Evolutionary conservation across 2,329 filamentous ascomycete species (phyloP), one percentile per base, ranked within the genome.

Genomic region (Stagonosporopsis tanaceti): DNA sequence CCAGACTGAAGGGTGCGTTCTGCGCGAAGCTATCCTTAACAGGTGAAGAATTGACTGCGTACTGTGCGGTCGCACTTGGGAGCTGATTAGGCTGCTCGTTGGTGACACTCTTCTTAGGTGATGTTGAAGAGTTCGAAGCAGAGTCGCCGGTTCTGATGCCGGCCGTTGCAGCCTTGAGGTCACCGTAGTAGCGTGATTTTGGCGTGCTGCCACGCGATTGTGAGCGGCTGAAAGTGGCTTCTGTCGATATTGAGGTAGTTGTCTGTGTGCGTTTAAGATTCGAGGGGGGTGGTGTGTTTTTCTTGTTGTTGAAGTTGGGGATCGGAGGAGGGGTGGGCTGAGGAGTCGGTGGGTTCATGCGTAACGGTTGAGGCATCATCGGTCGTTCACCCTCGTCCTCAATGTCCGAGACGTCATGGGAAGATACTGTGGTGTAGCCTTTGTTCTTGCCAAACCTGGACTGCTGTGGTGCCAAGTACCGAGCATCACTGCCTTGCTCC

Each of bases 151-250:
- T 70, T 22, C 74, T 68, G 46, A 81, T 71, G 3, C 72, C 74
- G 7, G 72, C 64, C 4, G 73, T 78, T 1, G 80, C 80, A 4
- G 78, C 73, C 42, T 77, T 75, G 9, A 83, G 74, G 59, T 82
- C 79, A 28, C 80, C 80, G 62, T 82, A 83, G 66, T 78, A 80
- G 24, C 77, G 77, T 38, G 72, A 65, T 57, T 80, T 80, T 3
- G 79, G 78, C 5, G 76, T 76, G 5, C 61, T 63, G 17, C 64
- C 60, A 14, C 66, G 67, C 4, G 65, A 69, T 27, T 60, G 64
- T 4, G 69, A 73, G 52, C 68, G 70, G 20, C 55, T 70, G 57
- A 72, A 71, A 0, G 72, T 73, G 11, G 67, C 60, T 7, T 72
- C 66, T 12, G 65, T 69, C n/a, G 67, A 71, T 4, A 72, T 62